A percentile compares a stretch with the other conserved stretches of the same genome.
These are phyloP conservation scores for Russula sp. DNA, from an alignment of 768 basidiomycete genomes.

Conservation along the genomic window DNA sequence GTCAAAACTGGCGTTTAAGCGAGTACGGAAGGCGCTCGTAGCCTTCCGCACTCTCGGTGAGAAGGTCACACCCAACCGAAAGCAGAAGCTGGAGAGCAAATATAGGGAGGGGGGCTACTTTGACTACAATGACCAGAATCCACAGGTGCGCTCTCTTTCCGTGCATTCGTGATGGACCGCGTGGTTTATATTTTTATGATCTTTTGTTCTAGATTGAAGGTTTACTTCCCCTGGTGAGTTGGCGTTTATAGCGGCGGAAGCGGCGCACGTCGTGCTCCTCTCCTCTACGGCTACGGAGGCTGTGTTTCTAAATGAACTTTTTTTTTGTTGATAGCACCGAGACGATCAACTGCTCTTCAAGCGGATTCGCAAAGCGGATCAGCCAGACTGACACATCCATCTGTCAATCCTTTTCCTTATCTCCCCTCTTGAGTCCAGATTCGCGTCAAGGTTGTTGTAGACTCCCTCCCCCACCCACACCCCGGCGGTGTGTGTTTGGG, in stretches of 20 bases:
- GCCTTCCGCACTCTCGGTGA: not conserved
- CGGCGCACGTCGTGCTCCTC: not conserved
- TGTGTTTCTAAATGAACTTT: not conserved
- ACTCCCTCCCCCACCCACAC: no score
- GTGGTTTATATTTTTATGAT: no score
- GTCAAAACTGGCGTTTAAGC: conserved; percentile 2
- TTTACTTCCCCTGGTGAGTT: conserved; percentile 3
- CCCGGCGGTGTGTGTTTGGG: no score
- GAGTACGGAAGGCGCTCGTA: not conserved
- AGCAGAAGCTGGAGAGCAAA: not conserved
- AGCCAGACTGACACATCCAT: not conserved
- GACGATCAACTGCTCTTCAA: conserved; percentile 1
- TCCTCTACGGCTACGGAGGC: no score
- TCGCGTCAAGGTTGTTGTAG: no score
- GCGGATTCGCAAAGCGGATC: not conserved
- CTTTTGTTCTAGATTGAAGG: not conserved
- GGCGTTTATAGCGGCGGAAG: not conserved
- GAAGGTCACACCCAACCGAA: not conserved
- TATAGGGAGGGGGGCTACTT: not conserved
- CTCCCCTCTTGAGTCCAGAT: no score
- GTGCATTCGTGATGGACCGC: no score
- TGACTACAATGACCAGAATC: not conserved
- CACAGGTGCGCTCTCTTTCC: not conserved
- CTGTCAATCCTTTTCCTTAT: not conserved
- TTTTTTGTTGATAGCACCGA: not conserved